Evolutionary conservation across 2,329 filamentous ascomycete species (phyloP), one percentile per base, ranked within the genome.

Genomic region (Microsporum canis): DNA sequence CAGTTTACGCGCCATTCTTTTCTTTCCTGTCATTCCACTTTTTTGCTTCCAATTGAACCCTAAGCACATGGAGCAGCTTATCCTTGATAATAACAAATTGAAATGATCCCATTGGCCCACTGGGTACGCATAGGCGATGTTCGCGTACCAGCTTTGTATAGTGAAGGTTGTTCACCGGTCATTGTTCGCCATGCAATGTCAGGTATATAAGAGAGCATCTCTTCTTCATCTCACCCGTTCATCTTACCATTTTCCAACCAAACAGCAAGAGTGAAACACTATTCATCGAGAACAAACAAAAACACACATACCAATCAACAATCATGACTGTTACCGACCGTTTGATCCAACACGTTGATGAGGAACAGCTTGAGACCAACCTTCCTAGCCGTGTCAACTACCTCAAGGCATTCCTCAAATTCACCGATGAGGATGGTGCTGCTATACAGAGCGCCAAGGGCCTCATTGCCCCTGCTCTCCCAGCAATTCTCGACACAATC

Each of bases 401-500:
- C 60, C 60, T 67, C 29, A 66, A 68, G 34, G 59, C 64, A 36
- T 71, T 71, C 62, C 65, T 70, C 31, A 60, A 64, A 41, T 71
- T 69, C 64, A 69, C 68, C 12, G 63, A 65, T 14, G 62, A 64
- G 36, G 67, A 69, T 47, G 68, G 68, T 23, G 63, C 63, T 29
- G 60, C 66, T 39, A 66, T 70, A 47, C 62, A 69, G 57, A 61
- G 57, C 5, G 63, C 64, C 59, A 68, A 66, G 39, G 57, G 62
- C 7, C 36, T 70, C 33, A 62, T 71, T 14, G 66, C 65, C 1
- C 69, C 69, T 4, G 66, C 68, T 56, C 34, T 70, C 55, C 65
- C 62, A 45, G 58, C 65, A 33, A 59, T 71, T 60, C 67, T 71
- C 36, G 67, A 70, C 57, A 64, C 66, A 36, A 67, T 71, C 62